phyloP scores from a whole-genome alignment of 305 asterid species.

The Fraxinus paxiana region DNA sequence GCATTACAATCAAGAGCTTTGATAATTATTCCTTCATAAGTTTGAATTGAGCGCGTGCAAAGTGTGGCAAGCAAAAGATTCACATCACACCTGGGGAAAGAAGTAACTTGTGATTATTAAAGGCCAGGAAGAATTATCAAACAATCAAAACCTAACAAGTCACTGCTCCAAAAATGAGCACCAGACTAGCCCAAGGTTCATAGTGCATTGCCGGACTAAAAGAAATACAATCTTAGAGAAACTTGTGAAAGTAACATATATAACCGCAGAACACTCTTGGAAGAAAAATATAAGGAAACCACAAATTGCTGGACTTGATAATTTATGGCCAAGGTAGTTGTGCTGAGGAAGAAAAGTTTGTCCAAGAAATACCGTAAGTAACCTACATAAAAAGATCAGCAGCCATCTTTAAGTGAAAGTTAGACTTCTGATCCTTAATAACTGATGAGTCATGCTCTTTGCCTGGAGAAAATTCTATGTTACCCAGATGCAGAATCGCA shows the following conservation, averaged over 20 bases:
- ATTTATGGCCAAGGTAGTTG: slow-evolving; percentile 7
- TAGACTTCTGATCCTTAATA: slow-evolving; percentile 65
- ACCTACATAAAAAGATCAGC: slow-evolving; percentile 78
- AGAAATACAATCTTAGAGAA: slow-evolving; percentile 17
- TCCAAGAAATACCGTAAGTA: slow-evolving; percentile 1
- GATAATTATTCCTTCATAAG: slow-evolving; percentile 80
- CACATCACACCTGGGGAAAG: slow-evolving; percentile 70
- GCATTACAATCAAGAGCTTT: slow-evolving; percentile 84
- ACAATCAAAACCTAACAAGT: slow-evolving; percentile 2
- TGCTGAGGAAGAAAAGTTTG: not conserved
- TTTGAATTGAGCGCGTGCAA: slow-evolving; percentile 84
- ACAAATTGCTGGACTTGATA: slow-evolving; percentile 17
- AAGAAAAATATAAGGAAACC: not conserved
- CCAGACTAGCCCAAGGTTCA: not conserved
- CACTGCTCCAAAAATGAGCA: slow-evolving; percentile 14
- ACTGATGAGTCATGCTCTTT: slow-evolving; percentile 92
- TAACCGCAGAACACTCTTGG: not conserved
- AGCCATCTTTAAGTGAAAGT: slow-evolving; percentile 81
- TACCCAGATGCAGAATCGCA: slow-evolving; percentile 94
- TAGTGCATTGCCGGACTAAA: not conserved
- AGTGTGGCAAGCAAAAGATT: slow-evolving; percentile 75
- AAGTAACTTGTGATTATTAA: slow-evolving; percentile 21
- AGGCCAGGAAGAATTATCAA: slow-evolving; percentile 15
- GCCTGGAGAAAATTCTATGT: slow-evolving; percentile 82
- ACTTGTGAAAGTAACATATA: slow-evolving; percentile 13